phyloP scores from a whole-genome alignment of 2,329 filamentous ascomycete species.

The Trichoderma oligosporum region DNA sequence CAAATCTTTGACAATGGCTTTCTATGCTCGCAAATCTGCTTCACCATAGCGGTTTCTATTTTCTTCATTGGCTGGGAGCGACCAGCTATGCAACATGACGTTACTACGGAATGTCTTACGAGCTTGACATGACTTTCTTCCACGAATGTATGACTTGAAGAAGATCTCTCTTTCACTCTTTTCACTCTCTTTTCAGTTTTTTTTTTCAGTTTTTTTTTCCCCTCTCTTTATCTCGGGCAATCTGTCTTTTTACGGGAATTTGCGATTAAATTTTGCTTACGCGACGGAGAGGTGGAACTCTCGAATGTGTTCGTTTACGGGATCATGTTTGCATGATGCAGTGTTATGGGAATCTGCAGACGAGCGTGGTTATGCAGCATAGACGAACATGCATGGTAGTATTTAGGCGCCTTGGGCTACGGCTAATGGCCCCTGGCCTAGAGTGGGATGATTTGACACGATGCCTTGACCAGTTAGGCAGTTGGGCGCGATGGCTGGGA shows the following conservation, averaged over 20 bases:
- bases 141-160: slow-evolving; percentile 43
- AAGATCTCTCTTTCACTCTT: slow-evolving; percentile 26
- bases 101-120: slow-evolving; percentile 35
- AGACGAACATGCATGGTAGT: slow-evolving; percentile 24
- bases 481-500: slow-evolving; percentile 17
- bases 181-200: slow-evolving; percentile 19
- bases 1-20: slow-evolving; percentile 32
- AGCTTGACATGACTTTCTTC: slow-evolving; percentile 39
- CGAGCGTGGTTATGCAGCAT: slow-evolving; percentile 22
- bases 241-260: slow-evolving; percentile 9
- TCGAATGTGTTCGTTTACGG: slow-evolving; percentile 25
- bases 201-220: slow-evolving; percentile 23
- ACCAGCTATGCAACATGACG: slow-evolving; percentile 35
- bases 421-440: slow-evolving; percentile 16
- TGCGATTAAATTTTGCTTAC: slow-evolving; percentile 7
- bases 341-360: slow-evolving; percentile 18
- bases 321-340: slow-evolving; percentile 31
- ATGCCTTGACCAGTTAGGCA: slow-evolving; percentile 20
- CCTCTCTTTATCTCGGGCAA: slow-evolving; percentile 6
- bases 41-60: slow-evolving; percentile 23
- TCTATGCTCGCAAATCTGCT: slow-evolving; percentile 22
- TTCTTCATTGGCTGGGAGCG: slow-evolving; percentile 33
- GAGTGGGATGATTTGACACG: slow-evolving; percentile 19
- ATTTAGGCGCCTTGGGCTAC: slow-evolving; percentile 20
- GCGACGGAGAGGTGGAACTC: slow-evolving; percentile 16